Base-by-base conservation (phyloP, 352 stramenopile species). In the Phytophthora constricta region DNA sequence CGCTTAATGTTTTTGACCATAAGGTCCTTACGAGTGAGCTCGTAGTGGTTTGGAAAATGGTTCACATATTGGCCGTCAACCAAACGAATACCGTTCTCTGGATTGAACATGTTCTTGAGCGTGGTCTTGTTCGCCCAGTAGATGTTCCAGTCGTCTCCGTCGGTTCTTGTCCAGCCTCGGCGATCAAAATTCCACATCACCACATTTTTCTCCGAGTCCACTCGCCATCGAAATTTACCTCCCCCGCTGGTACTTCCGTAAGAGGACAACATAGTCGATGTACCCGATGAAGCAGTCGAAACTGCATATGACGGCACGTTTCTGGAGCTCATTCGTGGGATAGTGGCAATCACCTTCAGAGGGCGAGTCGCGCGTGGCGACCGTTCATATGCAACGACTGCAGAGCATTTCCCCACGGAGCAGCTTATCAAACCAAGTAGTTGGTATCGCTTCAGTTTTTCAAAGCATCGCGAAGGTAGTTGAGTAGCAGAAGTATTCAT, bases 1-100 rank as follows among this genome's bases (percentile, higher is more conserved):
- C 92, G 80, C 61, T 98, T 98, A 55, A 98, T 89, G 75, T 98
- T 98, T 62, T 98, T 98, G 2, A 97, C 91, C 87, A 98, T 86
- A 1, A 98, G 80, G 34, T 98, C 94, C 59, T 98, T 98, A 14
- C 93, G 81, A 42, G 89, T 97, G 39, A 98, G 86, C 74, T 97
- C 88, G 63, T 94, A 95, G 66, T 97, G 91, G 71, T 98, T 98
- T 11, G 92, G 92, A 58, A 96, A 92, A 58, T 93, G 86, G 62
- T 92, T 92, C n/a, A 93, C 70, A 46, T 90, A 91, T 64, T 92
- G 86, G 0, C 79, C 80, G 33, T 92, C 84, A 8, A 85, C 74
- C 17, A 92, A 66, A 0, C 80, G 86, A 31, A 77, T 34, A 17
- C 82, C 79, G 27, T 70, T 96, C 65, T 97, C 92, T 1, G 89